Base-by-base conservation (phyloP, 148 eudicot species). In the Salicornia ramosissima region DNA sequence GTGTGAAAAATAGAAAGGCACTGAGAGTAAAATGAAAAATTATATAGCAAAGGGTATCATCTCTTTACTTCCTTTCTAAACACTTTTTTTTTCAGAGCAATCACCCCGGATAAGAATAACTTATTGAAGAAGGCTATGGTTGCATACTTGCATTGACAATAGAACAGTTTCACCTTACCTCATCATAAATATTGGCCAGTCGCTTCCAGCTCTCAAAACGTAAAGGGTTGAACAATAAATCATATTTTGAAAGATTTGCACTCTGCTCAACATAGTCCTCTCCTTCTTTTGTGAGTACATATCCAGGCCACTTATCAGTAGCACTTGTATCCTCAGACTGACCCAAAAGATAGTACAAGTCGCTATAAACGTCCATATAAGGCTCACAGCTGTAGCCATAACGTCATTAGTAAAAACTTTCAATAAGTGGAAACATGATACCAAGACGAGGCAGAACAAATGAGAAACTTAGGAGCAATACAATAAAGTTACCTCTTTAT, bases 131-230 rank as follows among this genome's bases (percentile, higher is more conserved):
- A 50, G 15, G 57, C 58, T 47, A 33, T 10, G 26, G 43, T 34
- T 22, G 25, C 2, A 10, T 31, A 11, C 3, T n/a, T 4, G 3
- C 42, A 68, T 47, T 60, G 60, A 72, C 30, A 36, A 34, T 24
- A 68, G 31, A 71, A 52, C 25, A 72, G 54, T 53, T 13, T 28
- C 28, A 65, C 31, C 46, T 65, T 75, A 94, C 99, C 95, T 94
- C 99, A 74, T 90, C 99, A 81, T 90, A 94, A 50, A 91, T 77
- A 78, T 87, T 91, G 53, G 99, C 97, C 78, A 94, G 96, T 55
- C 88, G 83, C 75, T 88, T 86, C 99, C 99, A 94, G 81, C 99
- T 91, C 84, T 94, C 97, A 72, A 90, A 84, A 45, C 91, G 97
- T 67, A 84, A 64, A 53, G 97, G 99, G 68, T 89, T 94, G 78